These are phyloP conservation scores for Cyberlindnera petersonii DNA, from an alignment of 805 yeast genomes.

Conservation along the genomic window DNA sequence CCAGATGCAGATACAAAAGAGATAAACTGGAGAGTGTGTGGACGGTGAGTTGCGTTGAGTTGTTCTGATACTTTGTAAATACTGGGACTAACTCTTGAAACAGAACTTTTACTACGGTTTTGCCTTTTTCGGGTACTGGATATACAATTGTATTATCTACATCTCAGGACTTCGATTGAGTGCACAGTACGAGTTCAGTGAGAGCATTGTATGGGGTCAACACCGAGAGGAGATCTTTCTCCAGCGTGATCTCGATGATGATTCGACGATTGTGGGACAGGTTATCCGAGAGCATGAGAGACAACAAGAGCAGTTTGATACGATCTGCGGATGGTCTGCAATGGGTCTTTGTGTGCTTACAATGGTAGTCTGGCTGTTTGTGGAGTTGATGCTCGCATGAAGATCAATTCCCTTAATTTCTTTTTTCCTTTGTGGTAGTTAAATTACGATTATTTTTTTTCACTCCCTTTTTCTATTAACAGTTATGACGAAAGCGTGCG, in stretches of 20 bases:
- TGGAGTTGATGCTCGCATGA: neutral
- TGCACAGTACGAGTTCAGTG: constrained; percentile 18
- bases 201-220: constrained; percentile 15
- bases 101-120: constrained; percentile 26
- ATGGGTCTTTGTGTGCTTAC: constrained; percentile 11
- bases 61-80: no score
- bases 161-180: constrained; percentile 1
- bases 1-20: constrained; percentile 18
- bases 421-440: no score
- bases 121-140: constrained; percentile 19
- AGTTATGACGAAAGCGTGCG: no score
- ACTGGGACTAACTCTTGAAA: neutral
- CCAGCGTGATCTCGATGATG: constrained; percentile 6
- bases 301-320: constrained; percentile 8
- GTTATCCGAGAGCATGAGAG: constrained; percentile 18
- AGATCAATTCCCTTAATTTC: no score
- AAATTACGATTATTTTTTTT: no score
- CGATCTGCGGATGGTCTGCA: constrained; percentile 20
- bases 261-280: constrained; percentile 9
- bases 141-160: constrained; percentile 16
- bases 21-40: constrained; percentile 8
- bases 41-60: constrained; percentile 13
- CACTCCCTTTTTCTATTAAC: no score
- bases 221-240: constrained; percentile 16
- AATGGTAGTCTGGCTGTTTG: constrained; percentile 8